Conservation (phyloP, 768 basidiomycete species). For the Daedaleopsis sinensis region DNA sequence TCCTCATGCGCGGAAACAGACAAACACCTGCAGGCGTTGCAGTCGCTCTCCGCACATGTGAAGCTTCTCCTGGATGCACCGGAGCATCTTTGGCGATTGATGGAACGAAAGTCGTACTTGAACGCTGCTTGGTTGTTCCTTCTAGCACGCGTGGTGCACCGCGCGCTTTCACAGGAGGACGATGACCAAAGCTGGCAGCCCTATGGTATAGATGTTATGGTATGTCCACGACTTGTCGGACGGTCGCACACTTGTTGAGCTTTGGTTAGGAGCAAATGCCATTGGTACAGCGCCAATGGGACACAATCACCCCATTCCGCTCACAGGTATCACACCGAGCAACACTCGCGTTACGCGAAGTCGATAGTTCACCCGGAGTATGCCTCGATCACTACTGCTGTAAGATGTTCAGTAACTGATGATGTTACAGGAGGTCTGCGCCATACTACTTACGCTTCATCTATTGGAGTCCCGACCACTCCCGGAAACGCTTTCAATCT, state of each 20-base stretch:
- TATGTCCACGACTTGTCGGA: conserved; percentile 27
- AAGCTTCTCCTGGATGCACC: conserved; percentile 92
- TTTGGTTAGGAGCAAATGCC: conserved; percentile 76
- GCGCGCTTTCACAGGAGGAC: conserved; percentile 64
- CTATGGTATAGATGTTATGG: conserved; percentile 65
- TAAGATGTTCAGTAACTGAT: background rate
- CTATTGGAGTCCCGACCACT: conserved; percentile 88
- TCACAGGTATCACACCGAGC: conserved; percentile 88
- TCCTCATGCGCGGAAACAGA: conserved; percentile 43
- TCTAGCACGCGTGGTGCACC: conserved; percentile 82
- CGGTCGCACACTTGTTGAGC: background rate
- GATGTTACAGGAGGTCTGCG: conserved; percentile 64
- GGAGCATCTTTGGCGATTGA: conserved; percentile 87
- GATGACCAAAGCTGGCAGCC: conserved; percentile 54
- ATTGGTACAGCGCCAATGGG: conserved; percentile 92
- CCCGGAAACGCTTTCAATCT: conserved; percentile 66
- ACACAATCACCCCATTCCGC: conserved; percentile 82
- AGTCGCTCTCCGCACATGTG: conserved; percentile 82
- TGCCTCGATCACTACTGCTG: conserved; percentile 17
- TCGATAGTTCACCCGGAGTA: conserved; percentile 55
- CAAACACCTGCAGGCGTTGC: conserved; percentile 65
- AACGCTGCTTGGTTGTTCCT: conserved; percentile 89
- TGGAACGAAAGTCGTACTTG: conserved; percentile 79
- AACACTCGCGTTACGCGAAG: conserved; percentile 76
- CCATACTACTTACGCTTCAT: conserved; percentile 80